Percentiles rank a stretch among this genome's conserved stretches.
Conservation (phyloP, 73 alveolate species). For the Stentor coeruleus region DNA sequence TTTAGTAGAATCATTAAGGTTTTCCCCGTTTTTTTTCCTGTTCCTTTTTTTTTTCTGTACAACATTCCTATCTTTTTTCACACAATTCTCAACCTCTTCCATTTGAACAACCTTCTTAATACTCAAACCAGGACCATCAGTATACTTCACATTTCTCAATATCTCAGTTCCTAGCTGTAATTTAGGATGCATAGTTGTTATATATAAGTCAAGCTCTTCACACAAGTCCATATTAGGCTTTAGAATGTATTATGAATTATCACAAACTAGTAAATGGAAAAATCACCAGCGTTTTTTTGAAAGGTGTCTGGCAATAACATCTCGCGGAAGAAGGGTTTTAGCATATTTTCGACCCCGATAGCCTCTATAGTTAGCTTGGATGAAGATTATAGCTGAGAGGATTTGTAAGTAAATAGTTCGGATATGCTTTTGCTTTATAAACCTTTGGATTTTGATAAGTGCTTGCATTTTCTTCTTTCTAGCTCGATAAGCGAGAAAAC, state of each 20-base stretch:
- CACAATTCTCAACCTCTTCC: too few species aligned
- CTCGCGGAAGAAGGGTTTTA: background rate
- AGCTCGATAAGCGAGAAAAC: background rate
- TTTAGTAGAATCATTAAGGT: background rate
- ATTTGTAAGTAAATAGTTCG: background rate
- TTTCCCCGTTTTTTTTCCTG: background rate
- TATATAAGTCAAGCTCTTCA: background rate
- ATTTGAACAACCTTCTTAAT: background rate
- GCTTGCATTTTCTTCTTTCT: background rate
- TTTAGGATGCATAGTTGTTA: background rate
- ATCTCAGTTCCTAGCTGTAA: background rate
- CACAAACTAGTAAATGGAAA: too few species aligned
- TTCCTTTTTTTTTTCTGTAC: background rate
- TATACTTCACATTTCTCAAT: background rate
- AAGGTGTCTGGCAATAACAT: background rate
- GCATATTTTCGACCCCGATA: background rate
- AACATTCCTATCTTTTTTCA: background rate
- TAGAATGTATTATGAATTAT: too few species aligned
- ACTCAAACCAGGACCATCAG: background rate
- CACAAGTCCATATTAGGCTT: background rate
- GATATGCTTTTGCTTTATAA: background rate
- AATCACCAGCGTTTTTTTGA: background rate
- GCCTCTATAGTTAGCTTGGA: background rate
- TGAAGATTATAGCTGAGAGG: slow-evolving; percentile 8
- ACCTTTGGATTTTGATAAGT: background rate